phyloP scores from a whole-genome alignment of 257 asterid genomes.

The Fraxinus pennsylvanica region DNA sequence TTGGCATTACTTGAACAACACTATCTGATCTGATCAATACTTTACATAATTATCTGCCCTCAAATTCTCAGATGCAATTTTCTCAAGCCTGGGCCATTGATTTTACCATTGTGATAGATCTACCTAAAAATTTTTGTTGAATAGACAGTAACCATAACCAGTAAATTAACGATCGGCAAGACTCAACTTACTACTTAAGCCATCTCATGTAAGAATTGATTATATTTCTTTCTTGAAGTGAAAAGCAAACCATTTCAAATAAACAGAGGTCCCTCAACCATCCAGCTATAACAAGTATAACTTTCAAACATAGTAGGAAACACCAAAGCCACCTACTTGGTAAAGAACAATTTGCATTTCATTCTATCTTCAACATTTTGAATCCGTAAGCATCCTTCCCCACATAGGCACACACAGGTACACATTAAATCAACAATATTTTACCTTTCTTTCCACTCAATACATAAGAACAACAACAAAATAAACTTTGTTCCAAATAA shows the following conservation, averaged over 20 bases:
- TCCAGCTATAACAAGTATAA: neutral
- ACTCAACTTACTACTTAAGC: too few species aligned
- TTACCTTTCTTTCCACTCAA: neutral
- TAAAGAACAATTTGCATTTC: neutral
- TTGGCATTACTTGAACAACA: too few species aligned
- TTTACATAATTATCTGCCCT: too few species aligned
- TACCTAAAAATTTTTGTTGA: too few species aligned
- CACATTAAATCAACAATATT: neutral
- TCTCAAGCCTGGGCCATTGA: too few species aligned
- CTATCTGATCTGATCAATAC: too few species aligned
- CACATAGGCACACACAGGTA: neutral
- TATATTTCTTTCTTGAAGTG: too few species aligned
- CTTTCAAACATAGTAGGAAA: neutral
- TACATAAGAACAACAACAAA: neutral
- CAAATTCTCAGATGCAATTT: too few species aligned
- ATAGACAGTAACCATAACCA: too few species aligned
- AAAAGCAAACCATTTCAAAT: neutral
- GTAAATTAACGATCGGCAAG: too few species aligned
- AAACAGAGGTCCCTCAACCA: neutral
- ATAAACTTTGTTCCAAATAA: neutral
- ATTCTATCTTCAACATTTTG: neutral
- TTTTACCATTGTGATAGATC: too few species aligned
- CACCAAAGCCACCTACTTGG: neutral
- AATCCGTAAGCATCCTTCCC: neutral
- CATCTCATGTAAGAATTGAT: too few species aligned